Evolutionary conservation across 2,329 filamentous ascomycete genomes (phyloP).

Genomic region (Colletotrichum noveboracense): DNA sequence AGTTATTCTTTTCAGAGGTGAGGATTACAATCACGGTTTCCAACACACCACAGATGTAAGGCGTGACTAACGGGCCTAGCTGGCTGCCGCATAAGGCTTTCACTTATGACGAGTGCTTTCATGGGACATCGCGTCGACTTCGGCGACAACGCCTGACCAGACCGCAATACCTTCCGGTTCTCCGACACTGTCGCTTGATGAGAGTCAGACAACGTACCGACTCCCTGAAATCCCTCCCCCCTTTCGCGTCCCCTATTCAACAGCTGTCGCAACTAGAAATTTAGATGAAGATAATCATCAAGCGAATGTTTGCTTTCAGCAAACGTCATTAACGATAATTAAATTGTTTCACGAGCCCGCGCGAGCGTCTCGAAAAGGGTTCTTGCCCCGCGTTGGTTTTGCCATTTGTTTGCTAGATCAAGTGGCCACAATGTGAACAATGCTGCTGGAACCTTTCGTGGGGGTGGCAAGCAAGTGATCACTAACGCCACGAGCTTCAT

Average conservation of each 20-base stretch:
- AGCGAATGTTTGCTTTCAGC: background rate
- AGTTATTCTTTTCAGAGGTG: background rate
- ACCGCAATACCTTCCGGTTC: background rate
- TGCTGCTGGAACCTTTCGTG: background rate
- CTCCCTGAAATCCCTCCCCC: background rate
- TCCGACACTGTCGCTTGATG: background rate
- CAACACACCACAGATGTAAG: background rate
- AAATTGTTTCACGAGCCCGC: background rate
- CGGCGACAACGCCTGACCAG: background rate
- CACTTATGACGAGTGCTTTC: background rate
- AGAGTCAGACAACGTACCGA: background rate
- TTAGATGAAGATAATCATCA: background rate
- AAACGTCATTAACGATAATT: background rate
- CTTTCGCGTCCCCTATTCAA: background rate
- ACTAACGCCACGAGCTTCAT: background rate
- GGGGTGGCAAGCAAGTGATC: background rate
- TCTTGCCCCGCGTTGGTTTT: background rate
- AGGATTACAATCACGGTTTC: background rate
- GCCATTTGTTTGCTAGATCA: background rate
- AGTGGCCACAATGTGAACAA: background rate
- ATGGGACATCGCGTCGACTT: background rate
- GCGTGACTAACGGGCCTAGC: background rate
- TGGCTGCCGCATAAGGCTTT: background rate
- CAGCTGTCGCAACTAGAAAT: background rate
- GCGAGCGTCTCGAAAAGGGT: background rate